Evolutionary conservation across 305 asterid species (phyloP), one percentile per base, ranked within the genome.

Genomic region (Andrographis paniculata): DNA sequence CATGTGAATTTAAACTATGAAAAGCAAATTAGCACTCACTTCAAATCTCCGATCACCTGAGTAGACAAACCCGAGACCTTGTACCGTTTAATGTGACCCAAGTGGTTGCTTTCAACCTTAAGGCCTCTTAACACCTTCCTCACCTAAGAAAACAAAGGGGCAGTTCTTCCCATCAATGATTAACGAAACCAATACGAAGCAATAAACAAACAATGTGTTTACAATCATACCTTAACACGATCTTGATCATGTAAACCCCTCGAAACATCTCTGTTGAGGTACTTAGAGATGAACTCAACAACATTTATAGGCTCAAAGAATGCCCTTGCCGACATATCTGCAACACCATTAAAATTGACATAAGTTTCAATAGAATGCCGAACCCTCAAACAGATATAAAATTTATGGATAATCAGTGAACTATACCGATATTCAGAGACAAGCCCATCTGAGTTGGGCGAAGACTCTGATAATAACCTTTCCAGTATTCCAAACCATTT

Each of bases 391-490:
- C 21, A 46, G 20, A 23, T 8, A 46, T 3, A 46, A 15, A 14
- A 42, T 21, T 11, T 9, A 37, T 21, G 28, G 9, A 9, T n/a
- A 48, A 51, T 21, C 6, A 17, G n/a, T 14, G 20, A n/a, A n/a
- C n/a, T 1, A 8, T 76, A 85, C 98, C 94, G 3, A 89, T 73
- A 20, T 89, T 89, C 0, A 89, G 66, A 0, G 98, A 83, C 2
- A 86, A 73, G 0, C 98, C 98, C 94, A 89, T 89, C 61, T 89
- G 98, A 5, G 93, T 76, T 4, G 94, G 96, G 2, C 96, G 83
- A 4, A 89, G 76, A 31, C 96, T 85, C 51, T 85, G 96, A 46
- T 82, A 89, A 50, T 70, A 89, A 0, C 98, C 96, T 56, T 58
- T 76, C 92, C 94, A 89, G 37, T 74, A 80, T 15, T 76, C 72